Percentiles rank a stretch among this genome's conserved stretches.
Evolutionary conservation across 305 asterid genomes (phyloP).

Genomic region (Fraxinus paxiana): DNA sequence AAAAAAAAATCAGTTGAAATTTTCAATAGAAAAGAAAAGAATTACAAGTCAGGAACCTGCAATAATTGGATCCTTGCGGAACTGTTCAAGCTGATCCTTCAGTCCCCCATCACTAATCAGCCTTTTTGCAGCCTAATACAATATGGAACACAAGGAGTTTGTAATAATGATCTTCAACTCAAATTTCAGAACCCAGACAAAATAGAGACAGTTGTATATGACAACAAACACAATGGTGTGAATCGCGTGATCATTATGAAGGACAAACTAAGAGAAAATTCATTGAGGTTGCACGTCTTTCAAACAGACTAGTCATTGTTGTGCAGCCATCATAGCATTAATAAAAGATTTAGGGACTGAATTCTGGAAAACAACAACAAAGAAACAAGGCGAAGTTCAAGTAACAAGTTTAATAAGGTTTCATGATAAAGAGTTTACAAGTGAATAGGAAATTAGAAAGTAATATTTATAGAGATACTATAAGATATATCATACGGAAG

Average conservation of each 20-base stretch:
- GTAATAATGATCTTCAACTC: slow-evolving; percentile 1
- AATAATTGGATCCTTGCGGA: slow-evolving; percentile 62
- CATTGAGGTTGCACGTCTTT: background rate
- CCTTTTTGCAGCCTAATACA: slow-evolving; percentile 84
- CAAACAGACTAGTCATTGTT: background rate
- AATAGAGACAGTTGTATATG: slow-evolving; percentile 1
- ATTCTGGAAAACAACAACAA: background rate
- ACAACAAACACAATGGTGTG: slow-evolving; percentile 3
- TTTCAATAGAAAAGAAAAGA: slow-evolving; percentile 21
- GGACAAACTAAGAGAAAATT: background rate
- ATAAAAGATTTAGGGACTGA: slow-evolving; percentile 11
- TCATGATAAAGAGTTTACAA: background rate
- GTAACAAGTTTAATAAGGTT: background rate
- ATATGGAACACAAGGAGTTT: slow-evolving; percentile 18
- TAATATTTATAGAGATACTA: background rate
- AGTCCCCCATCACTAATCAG: slow-evolving; percentile 70
- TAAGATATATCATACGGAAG: background rate
- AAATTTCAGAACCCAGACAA: slow-evolving; percentile 8
- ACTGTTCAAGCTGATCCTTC: slow-evolving; percentile 60
- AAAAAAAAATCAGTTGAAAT: slow-evolving; percentile 2
- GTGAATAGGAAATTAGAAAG: background rate
- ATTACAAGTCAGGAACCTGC: slow-evolving; percentile 44
- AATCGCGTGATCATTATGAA: background rate
- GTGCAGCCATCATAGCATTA: slow-evolving; percentile 12
- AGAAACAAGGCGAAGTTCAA: slow-evolving; percentile 8